Evolutionary conservation across 1,139 yeast species (phyloP).

Genomic region (Pichiaceae sp.): DNA sequence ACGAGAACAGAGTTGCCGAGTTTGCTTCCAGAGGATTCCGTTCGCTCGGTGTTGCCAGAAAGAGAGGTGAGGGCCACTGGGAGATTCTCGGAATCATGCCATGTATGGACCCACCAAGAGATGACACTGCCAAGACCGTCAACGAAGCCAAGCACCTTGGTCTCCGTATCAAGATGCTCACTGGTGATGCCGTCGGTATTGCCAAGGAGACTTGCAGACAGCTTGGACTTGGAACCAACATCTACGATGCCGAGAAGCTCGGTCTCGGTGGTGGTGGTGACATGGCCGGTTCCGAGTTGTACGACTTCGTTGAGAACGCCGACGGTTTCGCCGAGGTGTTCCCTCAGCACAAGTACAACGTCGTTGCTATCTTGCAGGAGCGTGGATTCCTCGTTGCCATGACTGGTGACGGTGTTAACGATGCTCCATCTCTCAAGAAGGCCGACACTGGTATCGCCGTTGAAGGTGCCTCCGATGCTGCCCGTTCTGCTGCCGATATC

Average conservation of each 20-base stretch:
- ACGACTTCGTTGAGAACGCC: conserved; percentile 92
- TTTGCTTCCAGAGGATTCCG: conserved; percentile 98
- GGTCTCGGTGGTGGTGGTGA: conserved; percentile 76
- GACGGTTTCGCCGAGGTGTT: conserved; percentile 97
- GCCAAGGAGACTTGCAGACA: conserved; percentile 98
- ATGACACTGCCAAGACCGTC: conserved; percentile 94
- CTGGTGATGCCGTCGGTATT: conserved; percentile 99
- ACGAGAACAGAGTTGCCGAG: conserved; percentile 95
- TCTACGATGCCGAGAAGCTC: conserved; percentile 93
- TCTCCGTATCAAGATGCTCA: conserved; percentile 94
- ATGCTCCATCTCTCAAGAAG: conserved; percentile 93
- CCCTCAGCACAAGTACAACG: conserved; percentile 94
- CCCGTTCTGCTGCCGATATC: conserved; percentile 93
- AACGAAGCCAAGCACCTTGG: conserved; percentile 89
- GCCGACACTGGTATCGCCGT: conserved; percentile 97
- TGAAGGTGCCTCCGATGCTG: conserved; percentile 96
- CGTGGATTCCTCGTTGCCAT: conserved; percentile 95
- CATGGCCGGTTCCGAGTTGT: conserved; percentile 94
- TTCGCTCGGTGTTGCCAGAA: conserved; percentile 97
- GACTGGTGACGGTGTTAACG: conserved; percentile 99
- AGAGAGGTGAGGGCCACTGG: conserved; percentile 99
- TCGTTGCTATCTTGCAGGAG: conserved; percentile 81
- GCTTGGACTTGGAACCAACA: conserved; percentile 94
- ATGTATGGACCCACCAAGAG: conserved; percentile 99
- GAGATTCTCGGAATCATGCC: conserved; percentile 97